phyloP scores from a whole-genome alignment of 176 grass and related monocot genomes.

The Aegilops longissima region DNA sequence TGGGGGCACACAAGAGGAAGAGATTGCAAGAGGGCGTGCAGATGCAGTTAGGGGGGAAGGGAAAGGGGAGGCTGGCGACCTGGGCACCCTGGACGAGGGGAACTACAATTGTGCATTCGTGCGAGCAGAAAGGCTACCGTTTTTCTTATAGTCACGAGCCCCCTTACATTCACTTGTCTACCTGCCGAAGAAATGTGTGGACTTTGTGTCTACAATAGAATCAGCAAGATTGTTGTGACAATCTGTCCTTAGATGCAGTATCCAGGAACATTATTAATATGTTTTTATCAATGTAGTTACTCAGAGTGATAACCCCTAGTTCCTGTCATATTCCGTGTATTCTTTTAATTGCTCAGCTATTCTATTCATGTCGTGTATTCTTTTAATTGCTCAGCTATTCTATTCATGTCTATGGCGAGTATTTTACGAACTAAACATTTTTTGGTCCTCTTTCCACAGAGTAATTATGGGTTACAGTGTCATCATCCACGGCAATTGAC shows the following conservation, averaged over 20 bases:
- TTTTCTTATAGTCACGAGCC: neutral
- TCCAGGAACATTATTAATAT: neutral
- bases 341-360: neutral
- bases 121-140: too few relatives aligned
- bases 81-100: too few relatives aligned
- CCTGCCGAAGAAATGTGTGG: neutral
- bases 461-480: constrained; percentile 67
- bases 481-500: constrained; percentile 57
- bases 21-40: neutral
- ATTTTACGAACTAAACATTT: neutral
- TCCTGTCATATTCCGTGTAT: constrained; percentile 3
- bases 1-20: neutral
- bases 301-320: neutral
- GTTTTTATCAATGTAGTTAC: neutral
- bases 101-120: too few relatives aligned
- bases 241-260: neutral
- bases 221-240: neutral
- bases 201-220: neutral
- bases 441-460: constrained; percentile 39
- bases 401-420: neutral
- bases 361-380: neutral
- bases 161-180: neutral
- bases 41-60: too few relatives aligned
- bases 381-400: neutral
- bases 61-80: too few relatives aligned